A percentile compares a stretch with the other conserved stretches of the same genome.
These are phyloP conservation scores for Prunella vulgaris DNA, from an alignment of 257 asterid species.

Conservation along the genomic window DNA sequence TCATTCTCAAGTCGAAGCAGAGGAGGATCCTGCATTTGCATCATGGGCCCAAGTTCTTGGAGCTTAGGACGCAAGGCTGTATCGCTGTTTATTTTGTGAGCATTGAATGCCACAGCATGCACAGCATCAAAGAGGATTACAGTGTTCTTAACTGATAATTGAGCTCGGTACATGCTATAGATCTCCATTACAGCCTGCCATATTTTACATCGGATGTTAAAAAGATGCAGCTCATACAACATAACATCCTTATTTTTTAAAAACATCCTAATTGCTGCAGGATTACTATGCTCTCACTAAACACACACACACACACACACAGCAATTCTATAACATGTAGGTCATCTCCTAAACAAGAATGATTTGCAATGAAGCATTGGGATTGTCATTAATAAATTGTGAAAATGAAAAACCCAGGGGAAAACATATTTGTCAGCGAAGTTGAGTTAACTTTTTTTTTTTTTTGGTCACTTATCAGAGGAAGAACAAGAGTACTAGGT, in stretches of 20 bases:
- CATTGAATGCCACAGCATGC: slow-evolving; percentile 74
- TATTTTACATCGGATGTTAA: slow-evolving; percentile 13
- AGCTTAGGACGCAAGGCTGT: slow-evolving; percentile 57
- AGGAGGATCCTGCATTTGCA: slow-evolving; percentile 99
- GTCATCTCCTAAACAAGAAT: neutral
- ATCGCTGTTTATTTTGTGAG: slow-evolving; percentile 74
- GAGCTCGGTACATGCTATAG: slow-evolving; percentile 71
- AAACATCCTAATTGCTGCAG: neutral
- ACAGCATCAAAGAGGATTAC: slow-evolving; percentile 70
- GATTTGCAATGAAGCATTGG: neutral
- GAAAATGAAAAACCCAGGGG: neutral
- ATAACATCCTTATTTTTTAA: neutral
- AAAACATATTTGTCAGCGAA: neutral
- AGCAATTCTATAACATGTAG: neutral
- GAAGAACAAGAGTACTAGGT: slow-evolving; percentile 16
- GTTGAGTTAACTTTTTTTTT: neutral
- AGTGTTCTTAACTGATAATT: slow-evolving; percentile 59
- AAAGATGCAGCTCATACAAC: neutral
- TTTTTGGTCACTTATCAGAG: neutral
- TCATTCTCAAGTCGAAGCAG: slow-evolving; percentile 94
- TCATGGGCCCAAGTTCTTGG: slow-evolving; percentile 72
- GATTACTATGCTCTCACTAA: neutral
- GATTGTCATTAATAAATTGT: neutral
- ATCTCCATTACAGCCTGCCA: slow-evolving; percentile 91
- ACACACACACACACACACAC: neutral